Conservation (phyloP, 164 flowering plant genomes). For the Magnolia kwangsiensis region DNA sequence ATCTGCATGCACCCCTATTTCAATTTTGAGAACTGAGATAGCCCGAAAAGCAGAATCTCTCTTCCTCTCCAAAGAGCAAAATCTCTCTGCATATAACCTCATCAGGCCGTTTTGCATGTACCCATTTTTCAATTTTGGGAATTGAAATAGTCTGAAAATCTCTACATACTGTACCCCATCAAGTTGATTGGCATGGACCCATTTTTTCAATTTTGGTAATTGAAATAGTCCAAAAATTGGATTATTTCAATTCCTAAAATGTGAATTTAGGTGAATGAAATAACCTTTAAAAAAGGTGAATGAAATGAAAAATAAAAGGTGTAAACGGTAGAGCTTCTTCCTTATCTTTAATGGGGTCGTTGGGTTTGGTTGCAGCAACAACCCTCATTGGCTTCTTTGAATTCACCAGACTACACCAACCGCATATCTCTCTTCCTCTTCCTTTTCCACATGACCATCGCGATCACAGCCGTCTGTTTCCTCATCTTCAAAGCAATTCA, state of each 20-base stretch:
- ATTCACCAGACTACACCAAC: slow-evolving; percentile 66
- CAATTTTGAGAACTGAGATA: not conserved
- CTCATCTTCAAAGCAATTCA: slow-evolving; percentile 60
- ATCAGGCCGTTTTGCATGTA: not conserved
- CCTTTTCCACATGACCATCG: slow-evolving; percentile 50
- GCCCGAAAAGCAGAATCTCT: too few relatives aligned
- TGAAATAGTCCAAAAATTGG: not conserved
- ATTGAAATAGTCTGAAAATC: not conserved
- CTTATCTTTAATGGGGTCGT: not conserved
- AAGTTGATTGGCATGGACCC: too few relatives aligned
- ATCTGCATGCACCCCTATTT: not conserved
- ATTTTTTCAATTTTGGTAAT: not conserved
- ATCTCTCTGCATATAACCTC: not conserved
- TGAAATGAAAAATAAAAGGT: not conserved
- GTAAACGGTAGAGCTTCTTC: not conserved
- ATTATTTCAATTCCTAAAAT: too few relatives aligned
- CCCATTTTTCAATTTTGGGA: not conserved
- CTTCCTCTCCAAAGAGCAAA: not conserved
- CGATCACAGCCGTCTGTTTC: slow-evolving; percentile 50
- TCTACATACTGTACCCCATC: not conserved
- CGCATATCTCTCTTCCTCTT: slow-evolving; percentile 60
- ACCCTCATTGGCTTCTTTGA: slow-evolving; percentile 47
- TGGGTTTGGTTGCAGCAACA: slow-evolving; percentile 15
- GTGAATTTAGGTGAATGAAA: too few relatives aligned
- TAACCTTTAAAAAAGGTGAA: too few relatives aligned